Base-by-base conservation (phyloP, 1,284 basidiomycete genomes). In the Sporisorium iseilematis-ciliati region DNA sequence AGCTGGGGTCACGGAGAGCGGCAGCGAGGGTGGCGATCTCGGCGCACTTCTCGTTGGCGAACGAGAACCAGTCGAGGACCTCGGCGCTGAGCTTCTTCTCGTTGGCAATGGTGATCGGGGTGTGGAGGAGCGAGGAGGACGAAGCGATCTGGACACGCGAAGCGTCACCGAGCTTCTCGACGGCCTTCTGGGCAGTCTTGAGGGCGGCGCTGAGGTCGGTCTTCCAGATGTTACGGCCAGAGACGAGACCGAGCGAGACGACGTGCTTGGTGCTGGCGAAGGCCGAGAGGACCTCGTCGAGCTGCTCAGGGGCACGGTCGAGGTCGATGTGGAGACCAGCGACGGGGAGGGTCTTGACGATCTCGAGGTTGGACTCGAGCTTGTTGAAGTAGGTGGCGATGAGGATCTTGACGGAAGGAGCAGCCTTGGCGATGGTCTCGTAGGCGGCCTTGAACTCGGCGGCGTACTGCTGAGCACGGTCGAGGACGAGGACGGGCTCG, bases 211-310 rank as follows among this genome's bases (percentile, higher is more conserved):
- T 88, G 84, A 99, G 91, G 88, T 99, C 96, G 75, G 91, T 93
- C 91, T 99, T 99, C 97, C 97, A 99, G 88, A 99, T 94, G 90
- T 99, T 99, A 86, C 97, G 94, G 74, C 97, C 97, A 46, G 97
- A 99, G 77, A 99, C 93, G 75, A 99, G 87, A 88, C 97, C 97
- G 77, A 99, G 92, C 65, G 97, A 99, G 65, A 99, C 89, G 73
- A 91, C 86, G 78, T 95, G 90, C 86, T 88, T 88, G 63, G 71
- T 82, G 57, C 58, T 52, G 50, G 59, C 62, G 86, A 98, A 86
- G 68, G 94, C 94, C 57, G 89, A 89, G 72, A 97, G 78, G 73
- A 95, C 93, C 53, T 89, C 88, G 66, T 94, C 92, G 80, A 99
- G 91, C 87, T 99, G 96, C 78, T 87, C 89, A 58, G 95, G 92